A percentile compares a stretch with the other conserved stretches of the same genome.
These are phyloP conservation scores for Pseudotulostoma volvatum DNA, from an alignment of 495 filamentous ascomycete genomes.

Conservation along the genomic window DNA sequence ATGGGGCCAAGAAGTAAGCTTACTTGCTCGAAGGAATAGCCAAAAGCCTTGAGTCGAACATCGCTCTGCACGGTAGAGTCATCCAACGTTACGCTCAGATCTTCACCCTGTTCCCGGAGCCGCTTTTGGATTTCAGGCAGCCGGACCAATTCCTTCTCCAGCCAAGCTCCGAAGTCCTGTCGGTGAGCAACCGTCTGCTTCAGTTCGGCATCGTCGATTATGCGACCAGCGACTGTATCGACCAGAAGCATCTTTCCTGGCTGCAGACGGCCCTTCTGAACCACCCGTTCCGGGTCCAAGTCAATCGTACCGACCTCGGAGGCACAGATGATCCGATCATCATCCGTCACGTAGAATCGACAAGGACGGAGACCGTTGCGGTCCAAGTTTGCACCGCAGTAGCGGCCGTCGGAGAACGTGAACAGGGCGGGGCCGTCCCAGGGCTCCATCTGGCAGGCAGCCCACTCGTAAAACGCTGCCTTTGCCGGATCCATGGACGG, in stretches of 20 bases:
- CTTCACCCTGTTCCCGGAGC: constrained; percentile 39
- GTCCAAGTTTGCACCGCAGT: constrained; percentile 97
- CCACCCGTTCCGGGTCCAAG: constrained; percentile 75
- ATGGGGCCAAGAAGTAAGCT: constrained; percentile 87
- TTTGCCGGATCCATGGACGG: constrained; percentile 83
- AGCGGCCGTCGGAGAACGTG: constrained; percentile 93
- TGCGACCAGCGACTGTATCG: constrained; percentile 85
- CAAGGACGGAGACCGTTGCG: constrained; percentile 93
- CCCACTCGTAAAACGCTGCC: constrained; percentile 98
- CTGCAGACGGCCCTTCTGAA: constrained; percentile 91
- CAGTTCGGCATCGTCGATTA: constrained; percentile 89
- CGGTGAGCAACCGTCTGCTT: constrained; percentile 78
- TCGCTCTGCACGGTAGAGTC: constrained; percentile 69
- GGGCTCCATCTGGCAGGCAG: constrained; percentile 97
- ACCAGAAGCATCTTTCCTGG: constrained; percentile 97
- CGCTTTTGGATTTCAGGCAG: constrained; percentile 54
- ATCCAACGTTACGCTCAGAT: constrained; percentile 51
- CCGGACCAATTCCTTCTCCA: constrained; percentile 74
- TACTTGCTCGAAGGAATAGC: constrained; percentile 95
- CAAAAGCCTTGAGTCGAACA: constrained; percentile 69
- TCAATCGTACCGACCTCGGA: constrained; percentile 94
- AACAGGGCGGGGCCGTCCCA: constrained; percentile 98
- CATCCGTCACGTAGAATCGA: constrained; percentile 95
- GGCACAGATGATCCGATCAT: constrained; percentile 96
- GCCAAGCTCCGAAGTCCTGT: constrained; percentile 75